phyloP scores from a whole-genome alignment of 441 rosid genomes.

The Erodium chrysanthum region DNA sequence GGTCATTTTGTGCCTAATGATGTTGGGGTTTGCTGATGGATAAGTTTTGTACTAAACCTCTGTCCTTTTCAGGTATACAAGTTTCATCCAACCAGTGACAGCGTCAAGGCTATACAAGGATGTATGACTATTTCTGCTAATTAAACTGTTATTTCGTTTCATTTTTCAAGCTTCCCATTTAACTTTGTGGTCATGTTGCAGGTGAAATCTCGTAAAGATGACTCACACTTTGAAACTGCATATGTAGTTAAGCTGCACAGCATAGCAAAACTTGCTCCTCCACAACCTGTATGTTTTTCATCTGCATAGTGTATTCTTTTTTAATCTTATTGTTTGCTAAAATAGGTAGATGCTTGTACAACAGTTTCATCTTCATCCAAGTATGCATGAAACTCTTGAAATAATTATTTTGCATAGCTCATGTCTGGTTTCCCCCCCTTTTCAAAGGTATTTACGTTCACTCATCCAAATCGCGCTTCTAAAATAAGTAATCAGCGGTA shows the following conservation, averaged over 20 bases:
- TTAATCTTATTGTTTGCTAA: too few species aligned
- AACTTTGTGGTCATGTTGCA: constrained; percentile 28
- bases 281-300: constrained; percentile 56
- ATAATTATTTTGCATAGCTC: constrained; percentile 2
- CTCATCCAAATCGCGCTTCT: constrained; percentile 61
- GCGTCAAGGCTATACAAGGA: constrained; percentile 82
- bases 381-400: too few species aligned
- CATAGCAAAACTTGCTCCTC: constrained; percentile 73
- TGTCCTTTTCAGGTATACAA: constrained; percentile 60
- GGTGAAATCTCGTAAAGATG: constrained; percentile 85
- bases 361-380: too few species aligned
- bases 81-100: constrained; percentile 90
- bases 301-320: too few species aligned
- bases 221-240: constrained; percentile 86
- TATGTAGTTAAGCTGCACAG: constrained; percentile 93
- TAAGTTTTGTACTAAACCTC: not conserved
- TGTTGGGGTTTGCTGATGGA: not conserved
- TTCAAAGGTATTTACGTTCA: constrained; percentile 74
- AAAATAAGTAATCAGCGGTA: constrained; percentile 59
- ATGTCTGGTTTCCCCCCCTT: constrained; percentile 14
- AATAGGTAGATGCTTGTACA: too few species aligned
- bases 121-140: constrained; percentile 31
- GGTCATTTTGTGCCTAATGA: not conserved
- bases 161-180: constrained; percentile 8
- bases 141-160: constrained; percentile 4